These are phyloP conservation scores for Dictyostelium capitatum DNA, from an alignment of 78 protist genomes.

Conservation along the genomic window DNA sequence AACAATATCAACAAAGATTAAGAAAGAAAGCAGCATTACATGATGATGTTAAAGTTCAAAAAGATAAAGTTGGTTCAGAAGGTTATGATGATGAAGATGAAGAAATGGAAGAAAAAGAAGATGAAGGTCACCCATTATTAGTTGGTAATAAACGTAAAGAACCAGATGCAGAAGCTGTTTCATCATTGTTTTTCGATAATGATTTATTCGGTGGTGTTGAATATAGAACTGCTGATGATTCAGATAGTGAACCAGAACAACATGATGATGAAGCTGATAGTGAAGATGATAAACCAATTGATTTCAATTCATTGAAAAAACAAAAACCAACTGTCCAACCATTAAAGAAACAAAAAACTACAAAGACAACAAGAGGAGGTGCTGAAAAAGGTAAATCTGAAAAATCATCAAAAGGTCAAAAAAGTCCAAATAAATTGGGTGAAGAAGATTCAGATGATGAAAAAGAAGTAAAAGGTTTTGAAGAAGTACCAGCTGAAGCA, in stretches of 20 bases:
- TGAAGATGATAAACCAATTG: slow-evolving; percentile 35
- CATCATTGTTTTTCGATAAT: slow-evolving; percentile 18
- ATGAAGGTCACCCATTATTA: slow-evolving; percentile 16
- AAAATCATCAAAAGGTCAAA: slow-evolving; percentile 14
- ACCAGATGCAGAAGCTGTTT: neutral
- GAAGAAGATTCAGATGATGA: neutral
- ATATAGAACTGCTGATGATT: slow-evolving; percentile 11
- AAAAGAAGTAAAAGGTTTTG: slow-evolving; percentile 7
- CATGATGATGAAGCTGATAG: neutral
- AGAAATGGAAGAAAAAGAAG: slow-evolving; percentile 15
- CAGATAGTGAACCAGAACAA: neutral
- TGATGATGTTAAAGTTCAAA: slow-evolving; percentile 9
- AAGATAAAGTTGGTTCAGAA: slow-evolving; percentile 19
- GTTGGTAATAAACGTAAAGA: slow-evolving; percentile 18
- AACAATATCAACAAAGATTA: slow-evolving; percentile 7
- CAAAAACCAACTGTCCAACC: neutral
- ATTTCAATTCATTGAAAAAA: neutral
- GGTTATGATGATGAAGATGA: slow-evolving; percentile 10
- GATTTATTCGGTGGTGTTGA: slow-evolving; percentile 33
- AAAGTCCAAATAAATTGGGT: neutral
- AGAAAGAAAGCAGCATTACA: slow-evolving; percentile 1
- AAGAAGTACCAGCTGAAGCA: slow-evolving; percentile 50
- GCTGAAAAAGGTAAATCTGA: neutral
- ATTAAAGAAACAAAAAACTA: slow-evolving; percentile 35
- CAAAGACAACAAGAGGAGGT: neutral